Base-by-base conservation (phyloP, 2,329 filamentous ascomycete genomes). In the Penicillium sp. region DNA sequence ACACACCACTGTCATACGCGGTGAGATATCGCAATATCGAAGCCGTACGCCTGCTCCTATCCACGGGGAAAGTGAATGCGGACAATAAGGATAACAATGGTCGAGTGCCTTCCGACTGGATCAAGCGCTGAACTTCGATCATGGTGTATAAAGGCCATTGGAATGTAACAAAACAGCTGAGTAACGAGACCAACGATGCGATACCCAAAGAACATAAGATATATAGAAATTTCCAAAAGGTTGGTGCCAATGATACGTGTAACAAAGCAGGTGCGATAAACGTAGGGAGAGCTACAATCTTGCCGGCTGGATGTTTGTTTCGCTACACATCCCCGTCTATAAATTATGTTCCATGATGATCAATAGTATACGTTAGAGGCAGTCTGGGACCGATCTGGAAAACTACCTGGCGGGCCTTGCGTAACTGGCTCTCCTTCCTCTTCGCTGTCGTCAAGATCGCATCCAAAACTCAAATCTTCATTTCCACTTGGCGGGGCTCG, bases 401-500 rank as follows among this genome's bases (percentile, higher is more conserved):
- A 72, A 23, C 62, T 60, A 8, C 71, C 71, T 3, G 67, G 68
- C 7, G 69, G 61, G 17, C 43, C 57, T 41, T 52, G 51, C 10
- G 62, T 54, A 17, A 48, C 42, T 27, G 44, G 43, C 2, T 52
- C 60, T 26, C 51, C 61, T 5, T 68, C 67, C 1, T 69, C 71
- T 4, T 76, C 77, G 13, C 75, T 77, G 17, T 78, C 78, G 46
- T 78, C 77, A 10, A 74, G 67, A 33, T 80, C 79, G 47, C 65
- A 67, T 13, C 61, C 63, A 24, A 57, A 60, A 10, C 49, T 51
- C 21, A n/a, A 59, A 46, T 26, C 47, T 36, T 81, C 76, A 3
- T 75, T 72, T 2, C 78, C 76, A 49, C 82, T 79, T 3, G 80
- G 79, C 3, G 81, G 80, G 15, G 80, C 83, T 49, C 83, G 75